phyloP scores from a whole-genome alignment of 495 filamentous ascomycete species.

The Collariella sp. region DNA sequence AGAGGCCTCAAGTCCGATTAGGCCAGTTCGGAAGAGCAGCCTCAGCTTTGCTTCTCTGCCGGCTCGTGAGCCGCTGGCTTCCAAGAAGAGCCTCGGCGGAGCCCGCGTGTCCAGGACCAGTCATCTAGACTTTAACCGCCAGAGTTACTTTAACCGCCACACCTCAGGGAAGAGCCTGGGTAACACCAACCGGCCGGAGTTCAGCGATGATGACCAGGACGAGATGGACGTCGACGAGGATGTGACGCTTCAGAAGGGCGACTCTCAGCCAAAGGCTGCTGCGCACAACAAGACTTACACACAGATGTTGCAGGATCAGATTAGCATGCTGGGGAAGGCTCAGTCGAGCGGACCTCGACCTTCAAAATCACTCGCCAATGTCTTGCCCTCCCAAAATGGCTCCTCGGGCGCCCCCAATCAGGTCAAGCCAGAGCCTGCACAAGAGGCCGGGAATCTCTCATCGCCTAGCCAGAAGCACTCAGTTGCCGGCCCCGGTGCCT shows the following conservation, averaged over 20 bases:
- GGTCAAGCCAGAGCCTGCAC: slow-evolving; percentile 45
- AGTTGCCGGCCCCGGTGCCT: slow-evolving; percentile 40
- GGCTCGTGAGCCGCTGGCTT: slow-evolving; percentile 75
- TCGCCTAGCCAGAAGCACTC: slow-evolving; percentile 29
- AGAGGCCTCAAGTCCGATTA: slow-evolving; percentile 41
- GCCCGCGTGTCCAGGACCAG: slow-evolving; percentile 62
- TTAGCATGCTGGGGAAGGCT: slow-evolving; percentile 82
- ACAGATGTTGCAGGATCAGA: slow-evolving; percentile 82
- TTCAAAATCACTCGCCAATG: slow-evolving; percentile 61
- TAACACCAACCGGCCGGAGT: slow-evolving; percentile 29
- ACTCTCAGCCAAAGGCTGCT: slow-evolving; percentile 26
- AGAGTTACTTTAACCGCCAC: slow-evolving; percentile 55
- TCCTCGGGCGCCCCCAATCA: slow-evolving; percentile 1
- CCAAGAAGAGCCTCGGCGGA: slow-evolving; percentile 69
- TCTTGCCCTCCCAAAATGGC: slow-evolving; percentile 28
- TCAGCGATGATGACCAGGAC: slow-evolving; percentile 40
- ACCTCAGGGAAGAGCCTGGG: slow-evolving; percentile 55
- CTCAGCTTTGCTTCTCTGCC: slow-evolving; percentile 87
- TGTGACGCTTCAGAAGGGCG: slow-evolving; percentile 31
- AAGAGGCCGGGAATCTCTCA: slow-evolving; percentile 23
- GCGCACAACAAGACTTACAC: slow-evolving; percentile 82
- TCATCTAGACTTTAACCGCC: slow-evolving; percentile 61
- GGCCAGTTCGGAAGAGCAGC: slow-evolving; percentile 74
- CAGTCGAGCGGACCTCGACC: slow-evolving; percentile 52
- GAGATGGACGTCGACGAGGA: slow-evolving; percentile 54